phyloP scores from a whole-genome alignment of 2,329 filamentous ascomycete species.

The Monosporascus sp. region DNA sequence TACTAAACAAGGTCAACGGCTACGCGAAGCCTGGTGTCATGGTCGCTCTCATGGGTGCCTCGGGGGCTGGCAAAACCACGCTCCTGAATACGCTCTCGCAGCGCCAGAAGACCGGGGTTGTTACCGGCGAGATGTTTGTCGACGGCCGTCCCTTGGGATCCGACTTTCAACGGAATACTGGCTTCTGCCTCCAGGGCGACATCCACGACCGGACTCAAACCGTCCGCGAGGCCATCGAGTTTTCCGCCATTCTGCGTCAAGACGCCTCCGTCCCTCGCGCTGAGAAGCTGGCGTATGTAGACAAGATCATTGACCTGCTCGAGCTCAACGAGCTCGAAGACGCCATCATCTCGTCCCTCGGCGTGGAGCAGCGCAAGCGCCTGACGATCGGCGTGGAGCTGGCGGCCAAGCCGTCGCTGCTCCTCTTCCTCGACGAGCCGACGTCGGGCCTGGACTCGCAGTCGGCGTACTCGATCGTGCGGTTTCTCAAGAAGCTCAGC shows the following conservation, averaged over 20 bases:
- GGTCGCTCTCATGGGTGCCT: conserved; percentile 76
- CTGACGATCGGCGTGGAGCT: conserved; percentile 70
- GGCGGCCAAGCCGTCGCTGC: conserved; percentile 60
- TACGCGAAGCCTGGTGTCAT: conserved; percentile 76
- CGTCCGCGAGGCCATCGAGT: conserved; percentile 79
- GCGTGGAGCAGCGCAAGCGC: conserved; percentile 66
- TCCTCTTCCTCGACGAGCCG: conserved; percentile 68
- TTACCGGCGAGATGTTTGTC: conserved; percentile 66
- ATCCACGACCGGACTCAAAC: conserved; percentile 67
- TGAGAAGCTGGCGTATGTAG: conserved; percentile 86
- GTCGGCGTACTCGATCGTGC: conserved; percentile 61
- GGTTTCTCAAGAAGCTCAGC: conserved; percentile 63
- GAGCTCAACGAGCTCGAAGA: conserved; percentile 65
- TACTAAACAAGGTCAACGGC: conserved; percentile 66
- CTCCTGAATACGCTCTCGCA: conserved; percentile 72
- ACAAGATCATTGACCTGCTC: conserved; percentile 83
- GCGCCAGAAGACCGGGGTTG: conserved; percentile 59
- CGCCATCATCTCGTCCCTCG: conserved; percentile 57
- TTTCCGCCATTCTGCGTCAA: conserved; percentile 77
- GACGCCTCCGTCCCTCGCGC: conserved; percentile 63
- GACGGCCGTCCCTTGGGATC: conserved; percentile 56
- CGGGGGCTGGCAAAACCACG: conserved; percentile 79
- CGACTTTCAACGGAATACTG: conserved; percentile 64
- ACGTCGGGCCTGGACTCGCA: conserved; percentile 67
- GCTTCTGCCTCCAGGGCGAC: conserved; percentile 69